Conservation (phyloP, 2,329 filamentous ascomycete species). For the Scorias spongiosa region DNA sequence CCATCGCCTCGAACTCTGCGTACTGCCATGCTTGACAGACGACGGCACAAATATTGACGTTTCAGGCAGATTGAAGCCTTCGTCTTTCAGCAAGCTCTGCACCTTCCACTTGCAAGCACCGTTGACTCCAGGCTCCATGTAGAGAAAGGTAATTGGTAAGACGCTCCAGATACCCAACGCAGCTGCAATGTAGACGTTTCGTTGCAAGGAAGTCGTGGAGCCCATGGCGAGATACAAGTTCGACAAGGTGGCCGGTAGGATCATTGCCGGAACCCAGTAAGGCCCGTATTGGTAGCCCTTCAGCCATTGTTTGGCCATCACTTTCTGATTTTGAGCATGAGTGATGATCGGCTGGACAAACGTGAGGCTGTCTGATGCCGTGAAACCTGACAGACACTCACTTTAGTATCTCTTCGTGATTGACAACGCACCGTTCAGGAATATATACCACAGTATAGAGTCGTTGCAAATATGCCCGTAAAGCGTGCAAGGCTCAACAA, state of each 20-base stretch:
- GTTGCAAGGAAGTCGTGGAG: not conserved
- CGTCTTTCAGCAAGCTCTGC: constrained; percentile 18
- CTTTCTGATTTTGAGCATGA: constrained; percentile 17
- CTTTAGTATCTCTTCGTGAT: too few relatives aligned
- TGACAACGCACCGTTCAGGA: too few relatives aligned
- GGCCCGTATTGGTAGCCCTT: constrained; percentile 24
- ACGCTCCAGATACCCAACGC: constrained; percentile 17
- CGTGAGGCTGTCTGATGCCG: constrained; percentile 18
- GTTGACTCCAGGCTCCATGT: constrained; percentile 26
- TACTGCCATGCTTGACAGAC: constrained; percentile 11
- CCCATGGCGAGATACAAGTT: constrained; percentile 16
- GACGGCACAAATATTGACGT: constrained; percentile 11
- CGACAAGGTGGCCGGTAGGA: constrained; percentile 19
- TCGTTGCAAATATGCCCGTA: too few relatives aligned
- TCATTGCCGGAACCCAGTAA: constrained; percentile 22
- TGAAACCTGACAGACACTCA: constrained; percentile 4
- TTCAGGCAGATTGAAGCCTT: constrained; percentile 11
- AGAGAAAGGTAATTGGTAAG: constrained; percentile 23
- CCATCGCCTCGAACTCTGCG: constrained; percentile 9
- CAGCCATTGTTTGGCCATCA: constrained; percentile 25
- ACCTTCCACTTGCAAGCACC: constrained; percentile 26
- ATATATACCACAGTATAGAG: too few relatives aligned
- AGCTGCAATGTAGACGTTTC: constrained; percentile 12
- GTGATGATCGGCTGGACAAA: constrained; percentile 21
- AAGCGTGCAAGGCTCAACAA: too few relatives aligned